Percentiles rank a stretch among this genome's conserved stretches.
These are phyloP conservation scores for Neopestalotiopsis sp. DNA, from an alignment of 2,329 filamentous ascomycete species.

Conservation along the genomic window DNA sequence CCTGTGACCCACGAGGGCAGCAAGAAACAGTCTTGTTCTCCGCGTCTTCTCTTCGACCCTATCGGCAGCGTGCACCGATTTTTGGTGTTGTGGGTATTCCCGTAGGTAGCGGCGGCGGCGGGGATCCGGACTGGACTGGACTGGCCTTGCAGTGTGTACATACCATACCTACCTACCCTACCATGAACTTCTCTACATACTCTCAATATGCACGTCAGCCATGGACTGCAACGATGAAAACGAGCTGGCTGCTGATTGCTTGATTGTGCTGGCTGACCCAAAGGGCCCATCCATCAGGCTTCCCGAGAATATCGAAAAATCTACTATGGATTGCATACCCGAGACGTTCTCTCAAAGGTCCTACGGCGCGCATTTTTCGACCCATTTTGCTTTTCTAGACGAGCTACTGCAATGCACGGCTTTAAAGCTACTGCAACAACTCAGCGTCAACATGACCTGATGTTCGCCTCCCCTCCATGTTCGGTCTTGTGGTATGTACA, in stretches of 20 bases:
- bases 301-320: not conserved
- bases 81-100: not conserved
- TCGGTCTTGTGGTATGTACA: not conserved
- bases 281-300: no score
- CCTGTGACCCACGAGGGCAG: not conserved
- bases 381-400: not conserved
- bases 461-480: not conserved
- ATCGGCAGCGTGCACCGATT: slow-evolving; percentile 4
- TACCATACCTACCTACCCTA: not conserved
- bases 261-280: not conserved
- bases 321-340: not conserved
- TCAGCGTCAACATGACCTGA: slow-evolving; percentile 10
- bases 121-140: not conserved
- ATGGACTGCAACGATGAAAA: not conserved
- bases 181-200: no score
- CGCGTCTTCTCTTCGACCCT: not conserved
- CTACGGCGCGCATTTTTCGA: not conserved
- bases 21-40: not conserved
- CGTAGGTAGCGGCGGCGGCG: not conserved
- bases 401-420: slow-evolving; percentile 5
- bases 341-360: not conserved
- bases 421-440: not conserved
- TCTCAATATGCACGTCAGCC: slow-evolving; percentile 13
- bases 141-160: not conserved
- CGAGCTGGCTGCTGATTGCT: not conserved